Conservation (phyloP, 2,329 filamentous ascomycete species). For the Lasiodiplodia citricola region DNA sequence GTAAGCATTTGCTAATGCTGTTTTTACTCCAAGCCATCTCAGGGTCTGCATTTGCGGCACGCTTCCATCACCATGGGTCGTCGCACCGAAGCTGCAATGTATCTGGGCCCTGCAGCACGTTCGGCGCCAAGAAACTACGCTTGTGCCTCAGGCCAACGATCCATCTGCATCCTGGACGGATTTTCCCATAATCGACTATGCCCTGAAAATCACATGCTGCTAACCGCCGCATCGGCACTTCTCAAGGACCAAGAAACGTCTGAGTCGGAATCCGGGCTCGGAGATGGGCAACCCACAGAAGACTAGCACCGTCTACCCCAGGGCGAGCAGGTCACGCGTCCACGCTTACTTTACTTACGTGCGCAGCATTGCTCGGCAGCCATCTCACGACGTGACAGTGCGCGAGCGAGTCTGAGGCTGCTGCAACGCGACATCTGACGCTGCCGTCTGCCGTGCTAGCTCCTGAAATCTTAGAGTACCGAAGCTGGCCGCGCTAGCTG, state of each 20-base stretch:
- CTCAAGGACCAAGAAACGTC: neutral
- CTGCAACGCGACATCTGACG: constrained; percentile 14
- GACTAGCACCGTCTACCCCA: neutral
- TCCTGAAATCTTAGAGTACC: constrained; percentile 11
- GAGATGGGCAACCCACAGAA: neutral
- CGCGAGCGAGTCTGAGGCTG: neutral
- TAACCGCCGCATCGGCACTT: neutral
- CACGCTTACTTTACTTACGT: neutral
- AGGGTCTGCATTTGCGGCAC: no score
- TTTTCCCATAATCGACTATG: neutral
- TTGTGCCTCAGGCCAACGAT: neutral
- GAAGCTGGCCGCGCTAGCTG: neutral
- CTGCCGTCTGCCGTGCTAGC: neutral
- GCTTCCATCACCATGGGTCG: no score
- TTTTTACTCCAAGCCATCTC: no score
- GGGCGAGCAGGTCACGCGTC: neutral
- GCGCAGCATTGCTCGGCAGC: neutral
- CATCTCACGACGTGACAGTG: neutral
- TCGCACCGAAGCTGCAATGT: no score
- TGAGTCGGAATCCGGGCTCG: neutral
- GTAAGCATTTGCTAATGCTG: neutral
- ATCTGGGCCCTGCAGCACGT: no score
- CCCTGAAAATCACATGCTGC: neutral
- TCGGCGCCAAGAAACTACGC: no score
- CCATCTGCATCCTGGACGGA: neutral